Base-by-base conservation (phyloP, 2,329 filamentous ascomycete species). In the Sordariomycetes sp. region DNA sequence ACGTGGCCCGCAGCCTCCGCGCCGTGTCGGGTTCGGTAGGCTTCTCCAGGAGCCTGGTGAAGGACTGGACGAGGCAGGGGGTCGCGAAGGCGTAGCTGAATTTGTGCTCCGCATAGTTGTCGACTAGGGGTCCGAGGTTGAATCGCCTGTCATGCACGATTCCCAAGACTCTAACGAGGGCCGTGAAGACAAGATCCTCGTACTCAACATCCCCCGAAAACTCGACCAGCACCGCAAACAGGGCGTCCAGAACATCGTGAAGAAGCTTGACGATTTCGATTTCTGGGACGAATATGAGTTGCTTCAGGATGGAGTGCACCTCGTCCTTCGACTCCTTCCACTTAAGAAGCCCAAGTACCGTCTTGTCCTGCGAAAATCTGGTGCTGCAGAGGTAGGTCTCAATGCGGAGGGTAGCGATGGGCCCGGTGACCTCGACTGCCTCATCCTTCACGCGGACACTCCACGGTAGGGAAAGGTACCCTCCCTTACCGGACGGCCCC, bases 261-360 rank as follows among this genome's bases (percentile, higher is more conserved):
- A 97, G 75, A 50, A 97, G 79, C 73, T 97, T 99, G 61, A 99
- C 94, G 36, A 99, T 89, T 70, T 99, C 95, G 58, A 97, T 96
- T 68, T 99, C 94, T 0, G 94, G 89, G 0, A 99, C 91, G 62
- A 97, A 97, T 22, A 91, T 85, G 54, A 97, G 81, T 62, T 91
- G 85, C 66, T 87, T 87, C 50, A 99, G 73, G 1, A 95, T 74
- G 25, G 83, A 78, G 1, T 88, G 77, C 1, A 97, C 76, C 39
- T 91, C 84, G 32, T 85, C 83, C 52, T 84, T 79, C 48, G 85
- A 78, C 13, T 92, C 86, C 65, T 84, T 89, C 94, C 94, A 97
- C 63, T 86, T 89, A 36, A 97, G 72, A 28, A 99, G 75, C 17
- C 89, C 87, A 20, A 96, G 74, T 12, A 99, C 80, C 17, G 87